A percentile compares a stretch with the other conserved stretches of the same genome.
These are phyloP conservation scores for Beauveria australis DNA, from an alignment of 2,329 filamentous ascomycete genomes.

Conservation along the genomic window DNA sequence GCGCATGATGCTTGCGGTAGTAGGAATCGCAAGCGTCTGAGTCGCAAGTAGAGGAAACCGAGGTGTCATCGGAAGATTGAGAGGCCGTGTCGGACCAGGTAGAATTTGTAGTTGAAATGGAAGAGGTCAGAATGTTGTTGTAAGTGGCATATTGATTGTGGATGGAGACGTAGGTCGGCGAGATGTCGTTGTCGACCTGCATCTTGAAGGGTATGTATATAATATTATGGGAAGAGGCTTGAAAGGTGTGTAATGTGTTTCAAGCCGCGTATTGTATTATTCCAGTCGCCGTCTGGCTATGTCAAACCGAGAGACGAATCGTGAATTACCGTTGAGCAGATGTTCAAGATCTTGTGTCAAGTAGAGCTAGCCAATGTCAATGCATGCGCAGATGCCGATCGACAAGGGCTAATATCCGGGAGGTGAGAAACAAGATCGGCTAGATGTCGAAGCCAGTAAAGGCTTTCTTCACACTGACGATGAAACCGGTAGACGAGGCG, in stretches of 20 bases:
- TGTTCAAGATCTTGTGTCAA: constrained; percentile 26
- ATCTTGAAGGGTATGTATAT: constrained; percentile 41
- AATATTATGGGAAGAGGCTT: constrained; percentile 20
- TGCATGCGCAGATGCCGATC: constrained; percentile 26
- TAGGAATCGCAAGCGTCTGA: constrained; percentile 39
- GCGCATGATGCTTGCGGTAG: constrained; percentile 23
- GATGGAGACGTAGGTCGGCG: constrained; percentile 42
- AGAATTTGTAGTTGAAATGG: constrained; percentile 67
- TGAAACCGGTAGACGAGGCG: constrained; percentile 51
- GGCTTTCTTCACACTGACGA: constrained; percentile 45
- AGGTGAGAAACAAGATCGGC: constrained; percentile 27
- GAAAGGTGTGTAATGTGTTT: constrained; percentile 16
- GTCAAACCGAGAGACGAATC: constrained; percentile 38
- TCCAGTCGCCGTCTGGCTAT: constrained; percentile 50
- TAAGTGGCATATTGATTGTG: constrained; percentile 50
- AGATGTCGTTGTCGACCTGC: constrained; percentile 45
- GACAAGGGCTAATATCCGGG: constrained; percentile 32
- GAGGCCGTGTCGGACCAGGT: constrained; percentile 68
- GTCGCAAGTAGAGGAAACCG: constrained; percentile 53
- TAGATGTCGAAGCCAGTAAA: constrained; percentile 34
- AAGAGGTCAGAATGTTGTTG: constrained; percentile 62
- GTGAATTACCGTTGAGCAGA: constrained; percentile 27
- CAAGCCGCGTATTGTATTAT: constrained; percentile 25
- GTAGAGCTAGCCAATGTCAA: constrained; percentile 30
- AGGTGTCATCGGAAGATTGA: constrained; percentile 62